Evolutionary conservation across 768 basidiomycete genomes (phyloP), one percentile per base, ranked within the genome.

Genomic region (Neoboletus magnificus): DNA sequence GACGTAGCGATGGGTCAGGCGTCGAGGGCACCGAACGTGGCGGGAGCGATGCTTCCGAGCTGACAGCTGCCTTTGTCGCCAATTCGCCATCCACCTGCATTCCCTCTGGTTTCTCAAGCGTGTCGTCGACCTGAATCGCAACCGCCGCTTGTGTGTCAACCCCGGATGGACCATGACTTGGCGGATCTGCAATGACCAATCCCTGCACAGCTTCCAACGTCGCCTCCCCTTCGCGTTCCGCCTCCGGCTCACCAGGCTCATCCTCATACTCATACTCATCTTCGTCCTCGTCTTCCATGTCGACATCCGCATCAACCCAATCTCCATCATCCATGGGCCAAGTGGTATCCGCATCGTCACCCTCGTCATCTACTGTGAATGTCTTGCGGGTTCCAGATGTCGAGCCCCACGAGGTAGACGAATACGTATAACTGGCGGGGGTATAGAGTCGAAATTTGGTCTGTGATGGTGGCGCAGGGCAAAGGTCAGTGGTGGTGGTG

Each of bases 371-470:
- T 23, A 57, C 0, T 5, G 57, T 48, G 13, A 32, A 64, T 5
- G 56, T 7, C 13, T 63, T 66, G 60, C 50, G 58, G 0, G 61
- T 2, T 4, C 37, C 56, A 1, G 59, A 45, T 3, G 54, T 41
- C 7, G 67, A 55, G 0, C 40, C 57, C 62, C 68, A 68, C 0
- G 68, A 58, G 13, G 59, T 55, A 29, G 61, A 57, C 0, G 61
- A 68, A 20, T 70, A 71, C 1, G 68, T 71, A 40, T 71, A 71
- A n/a, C 71, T 71, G 9, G 69, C 69, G 0, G 70, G 70, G 33
- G 70, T 71, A 37, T 71, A 71, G 7, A 71, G 58, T n/a, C 69
- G 58, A 25, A 71, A 71, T 22, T 61, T 65, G 7, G 71, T 71
- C 39, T 54, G 62, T 4, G 65, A 55, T 3, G 50, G 46, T 20